Percentiles rank a stretch among this genome's conserved stretches.
phyloP scores from a whole-genome alignment of 139 green algal species.

The Spirogloea muscicola region DNA sequence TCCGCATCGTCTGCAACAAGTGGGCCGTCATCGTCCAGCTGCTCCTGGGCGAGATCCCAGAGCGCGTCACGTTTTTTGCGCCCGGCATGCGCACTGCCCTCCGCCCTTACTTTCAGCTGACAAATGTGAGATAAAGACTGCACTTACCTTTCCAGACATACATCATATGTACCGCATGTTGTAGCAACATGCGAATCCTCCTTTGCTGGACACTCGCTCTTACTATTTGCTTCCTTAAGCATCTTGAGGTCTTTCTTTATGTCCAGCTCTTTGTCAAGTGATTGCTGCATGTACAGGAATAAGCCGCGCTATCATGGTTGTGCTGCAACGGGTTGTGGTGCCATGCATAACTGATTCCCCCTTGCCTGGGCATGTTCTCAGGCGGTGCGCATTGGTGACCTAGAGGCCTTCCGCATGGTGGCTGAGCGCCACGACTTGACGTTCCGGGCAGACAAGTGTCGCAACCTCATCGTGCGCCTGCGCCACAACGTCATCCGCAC shows the following conservation, averaged over 20 bases:
- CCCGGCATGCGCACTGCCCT: conserved; percentile 58
- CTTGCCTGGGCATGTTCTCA: neutral
- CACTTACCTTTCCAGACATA: too few species aligned
- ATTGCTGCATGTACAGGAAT: too few species aligned
- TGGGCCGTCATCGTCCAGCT: conserved; percentile 89
- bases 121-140: conserved; percentile 57
- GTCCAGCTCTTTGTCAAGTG: too few species aligned
- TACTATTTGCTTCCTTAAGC: too few species aligned
- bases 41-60: conserved; percentile 95
- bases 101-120: conserved; percentile 85
- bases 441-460: conserved; percentile 72
- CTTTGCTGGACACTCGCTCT: too few species aligned
- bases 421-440: conserved; percentile 56
- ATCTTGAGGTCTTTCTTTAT: too few species aligned
- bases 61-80: conserved; percentile 72
- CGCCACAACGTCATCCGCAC: conserved; percentile 93
- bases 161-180: too few species aligned
- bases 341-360: too few species aligned
- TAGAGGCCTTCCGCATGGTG: conserved; percentile 69
- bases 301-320: too few species aligned
- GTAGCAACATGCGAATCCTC: too few species aligned
- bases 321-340: too few species aligned
- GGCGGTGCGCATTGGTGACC: conserved; percentile 79
- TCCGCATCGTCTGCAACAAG: conserved; percentile 79
- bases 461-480: conserved; percentile 87